phyloP scores from a whole-genome alignment of 2,329 filamentous ascomycete species.

The Cephalotrichum gorgonifer region DNA sequence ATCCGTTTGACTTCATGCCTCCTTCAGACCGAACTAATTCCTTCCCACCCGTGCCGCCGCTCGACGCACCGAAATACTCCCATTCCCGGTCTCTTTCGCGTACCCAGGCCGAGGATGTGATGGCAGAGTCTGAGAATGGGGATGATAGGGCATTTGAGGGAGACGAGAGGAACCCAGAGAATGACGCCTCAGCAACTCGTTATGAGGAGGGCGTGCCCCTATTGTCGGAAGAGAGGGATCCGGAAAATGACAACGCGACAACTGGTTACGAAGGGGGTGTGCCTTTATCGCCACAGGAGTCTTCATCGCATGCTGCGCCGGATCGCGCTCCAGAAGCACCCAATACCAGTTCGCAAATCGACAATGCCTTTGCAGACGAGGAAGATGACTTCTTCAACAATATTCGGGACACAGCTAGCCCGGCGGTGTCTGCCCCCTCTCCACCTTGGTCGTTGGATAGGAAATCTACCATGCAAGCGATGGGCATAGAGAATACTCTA shows the following conservation, averaged over 20 bases:
- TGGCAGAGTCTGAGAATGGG: slow-evolving; percentile 14
- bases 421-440: background rate
- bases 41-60: slow-evolving; percentile 43
- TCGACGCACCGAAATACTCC: background rate
- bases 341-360: slow-evolving; percentile 8
- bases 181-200: too few relatives aligned
- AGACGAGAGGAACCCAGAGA: slow-evolving; percentile 27
- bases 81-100: slow-evolving; percentile 1
- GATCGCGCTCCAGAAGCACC: slow-evolving; percentile 8
- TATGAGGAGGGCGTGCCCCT: slow-evolving; percentile 63
- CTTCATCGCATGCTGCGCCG: slow-evolving; percentile 14
- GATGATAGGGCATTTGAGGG: slow-evolving; percentile 26
- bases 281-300: slow-evolving; percentile 41
- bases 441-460: background rate
- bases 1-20: slow-evolving; percentile 51
- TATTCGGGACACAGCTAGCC: slow-evolving; percentile 1
- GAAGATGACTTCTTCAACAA: slow-evolving; percentile 10
- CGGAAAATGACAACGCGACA: slow-evolving; percentile 24
- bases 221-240: slow-evolving; percentile 40
- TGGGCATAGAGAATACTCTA: background rate
- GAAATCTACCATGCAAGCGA: slow-evolving; percentile 5
- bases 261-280: slow-evolving; percentile 61
- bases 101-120: slow-evolving; percentile 2
- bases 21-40: slow-evolving; percentile 50
- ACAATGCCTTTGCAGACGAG: slow-evolving; percentile 11